phyloP scores from a whole-genome alignment of 2,329 filamentous ascomycete genomes.

The Trichoderma endophyticum region DNA sequence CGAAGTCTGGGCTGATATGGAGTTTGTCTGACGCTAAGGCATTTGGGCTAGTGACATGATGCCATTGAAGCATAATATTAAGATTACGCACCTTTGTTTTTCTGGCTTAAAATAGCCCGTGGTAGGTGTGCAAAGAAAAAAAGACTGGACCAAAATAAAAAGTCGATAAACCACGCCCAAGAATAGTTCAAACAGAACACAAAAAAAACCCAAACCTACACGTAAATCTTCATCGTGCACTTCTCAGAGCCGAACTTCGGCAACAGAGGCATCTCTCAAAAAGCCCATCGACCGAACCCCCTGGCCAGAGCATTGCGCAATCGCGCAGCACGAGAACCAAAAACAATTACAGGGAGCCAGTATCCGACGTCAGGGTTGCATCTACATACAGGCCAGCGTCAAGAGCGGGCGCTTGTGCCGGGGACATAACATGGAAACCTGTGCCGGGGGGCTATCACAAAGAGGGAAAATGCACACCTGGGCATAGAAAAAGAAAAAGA shows the following conservation, averaged over 20 bases:
- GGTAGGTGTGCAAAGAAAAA: not conserved
- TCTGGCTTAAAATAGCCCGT: not conserved
- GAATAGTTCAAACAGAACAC: not conserved
- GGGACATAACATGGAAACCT: not conserved
- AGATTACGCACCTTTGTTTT: conserved; percentile 5
- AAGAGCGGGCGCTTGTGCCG: not conserved
- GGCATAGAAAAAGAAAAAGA: not conserved
- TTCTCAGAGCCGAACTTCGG: not conserved
- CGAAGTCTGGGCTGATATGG: not conserved
- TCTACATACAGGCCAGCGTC: not conserved
- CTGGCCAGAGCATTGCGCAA: not conserved
- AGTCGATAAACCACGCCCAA: not conserved
- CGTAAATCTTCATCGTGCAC: not conserved
- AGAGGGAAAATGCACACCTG: not conserved
- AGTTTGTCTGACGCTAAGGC: not conserved
- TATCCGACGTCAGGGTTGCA: conserved; percentile 2
- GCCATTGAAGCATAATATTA: conserved; percentile 15
- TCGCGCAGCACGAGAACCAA: not conserved
- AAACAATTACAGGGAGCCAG: not conserved
- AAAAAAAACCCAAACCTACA: not conserved
- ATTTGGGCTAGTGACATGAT: not conserved
- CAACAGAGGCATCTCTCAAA: not conserved
- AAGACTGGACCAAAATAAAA: not conserved
- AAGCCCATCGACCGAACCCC: not conserved
- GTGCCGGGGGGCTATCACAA: not conserved